Conservation (phyloP, 1,284 basidiomycete species). For the Ganoderma meredithae region DNA sequence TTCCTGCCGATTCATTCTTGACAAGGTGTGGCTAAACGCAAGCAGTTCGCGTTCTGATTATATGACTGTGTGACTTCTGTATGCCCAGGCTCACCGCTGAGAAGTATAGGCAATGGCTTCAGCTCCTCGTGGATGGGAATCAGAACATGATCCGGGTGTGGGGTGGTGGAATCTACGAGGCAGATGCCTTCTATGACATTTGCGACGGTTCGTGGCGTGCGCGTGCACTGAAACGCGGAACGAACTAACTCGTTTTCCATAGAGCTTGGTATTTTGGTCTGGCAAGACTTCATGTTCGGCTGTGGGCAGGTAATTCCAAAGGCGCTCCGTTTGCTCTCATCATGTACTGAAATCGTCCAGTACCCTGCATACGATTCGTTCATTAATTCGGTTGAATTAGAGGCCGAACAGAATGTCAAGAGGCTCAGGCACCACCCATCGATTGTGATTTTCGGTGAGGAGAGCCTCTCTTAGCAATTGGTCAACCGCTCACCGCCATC, state of each 20-base stretch:
- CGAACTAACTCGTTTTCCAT: slow-evolving; percentile 11
- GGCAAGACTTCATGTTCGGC: slow-evolving; percentile 92
- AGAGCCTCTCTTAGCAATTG: background rate
- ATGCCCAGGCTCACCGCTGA: slow-evolving; percentile 50
- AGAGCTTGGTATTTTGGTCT: slow-evolving; percentile 78
- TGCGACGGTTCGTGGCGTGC: slow-evolving; percentile 67
- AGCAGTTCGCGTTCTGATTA: background rate
- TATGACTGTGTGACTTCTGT: background rate
- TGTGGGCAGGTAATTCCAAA: slow-evolving; percentile 61
- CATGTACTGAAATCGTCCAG: slow-evolving; percentile 34
- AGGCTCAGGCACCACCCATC: slow-evolving; percentile 80
- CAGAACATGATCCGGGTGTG: slow-evolving; percentile 88
- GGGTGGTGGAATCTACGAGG: slow-evolving; percentile 87
- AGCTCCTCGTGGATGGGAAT: slow-evolving; percentile 79
- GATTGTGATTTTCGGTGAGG: slow-evolving; percentile 81
- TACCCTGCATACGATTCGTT: slow-evolving; percentile 85
- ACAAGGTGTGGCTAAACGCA: slow-evolving; percentile 60
- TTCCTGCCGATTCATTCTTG: slow-evolving; percentile 88
- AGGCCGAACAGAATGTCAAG: slow-evolving; percentile 79
- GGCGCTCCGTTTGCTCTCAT: background rate
- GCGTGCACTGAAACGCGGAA: slow-evolving; percentile 3
- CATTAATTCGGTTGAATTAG: slow-evolving; percentile 66
- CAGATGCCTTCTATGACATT: slow-evolving; percentile 79
- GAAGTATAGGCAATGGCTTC: slow-evolving; percentile 73
- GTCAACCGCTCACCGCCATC: slow-evolving; percentile 5